These are phyloP conservation scores for Clonostachys chloroleuca DNA, from an alignment of 2,329 filamentous ascomycete species.

Conservation along the genomic window DNA sequence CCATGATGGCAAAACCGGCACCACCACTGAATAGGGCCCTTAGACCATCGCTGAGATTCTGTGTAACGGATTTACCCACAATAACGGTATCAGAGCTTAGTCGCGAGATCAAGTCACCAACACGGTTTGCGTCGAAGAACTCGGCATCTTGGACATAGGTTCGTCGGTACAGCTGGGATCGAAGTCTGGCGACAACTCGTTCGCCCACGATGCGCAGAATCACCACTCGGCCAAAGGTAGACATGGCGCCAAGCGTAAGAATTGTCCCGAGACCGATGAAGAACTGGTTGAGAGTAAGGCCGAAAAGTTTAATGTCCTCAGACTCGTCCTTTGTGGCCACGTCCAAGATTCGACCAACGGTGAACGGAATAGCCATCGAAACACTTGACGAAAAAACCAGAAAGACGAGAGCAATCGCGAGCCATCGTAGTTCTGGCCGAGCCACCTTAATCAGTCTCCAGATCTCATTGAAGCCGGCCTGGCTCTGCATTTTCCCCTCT, in stretches of 20 bases:
- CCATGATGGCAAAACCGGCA: slow-evolving; percentile 89
- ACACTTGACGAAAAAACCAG: slow-evolving; percentile 86
- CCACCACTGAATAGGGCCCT: slow-evolving; percentile 84
- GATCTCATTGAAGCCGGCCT: slow-evolving; percentile 69
- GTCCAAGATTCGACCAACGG: slow-evolving; percentile 93
- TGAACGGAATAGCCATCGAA: slow-evolving; percentile 95
- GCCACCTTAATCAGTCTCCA: slow-evolving; percentile 88
- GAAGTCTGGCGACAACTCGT: slow-evolving; percentile 83
- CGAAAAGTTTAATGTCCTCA: slow-evolving; percentile 71
- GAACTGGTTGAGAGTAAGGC: slow-evolving; percentile 81
- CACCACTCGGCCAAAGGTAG: slow-evolving; percentile 92
- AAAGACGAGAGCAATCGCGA: slow-evolving; percentile 76
- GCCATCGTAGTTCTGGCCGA: slow-evolving; percentile 73
- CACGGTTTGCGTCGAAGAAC: slow-evolving; percentile 97
- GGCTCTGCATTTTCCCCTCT: slow-evolving; percentile 58
- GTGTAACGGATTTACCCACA: slow-evolving; percentile 96
- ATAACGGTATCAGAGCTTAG: slow-evolving; percentile 96
- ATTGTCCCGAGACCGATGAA: slow-evolving; percentile 75
- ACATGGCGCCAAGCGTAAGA: slow-evolving; percentile 76
- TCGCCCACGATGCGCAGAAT: slow-evolving; percentile 93
- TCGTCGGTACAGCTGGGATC: slow-evolving; percentile 83
- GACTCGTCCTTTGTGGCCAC: slow-evolving; percentile 71
- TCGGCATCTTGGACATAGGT: slow-evolving; percentile 98
- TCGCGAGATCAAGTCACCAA: slow-evolving; percentile 92
- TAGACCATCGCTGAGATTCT: slow-evolving; percentile 95